Conservation (phyloP, 2,329 filamentous ascomycete species). For the Fusarium nodosum region DNA sequence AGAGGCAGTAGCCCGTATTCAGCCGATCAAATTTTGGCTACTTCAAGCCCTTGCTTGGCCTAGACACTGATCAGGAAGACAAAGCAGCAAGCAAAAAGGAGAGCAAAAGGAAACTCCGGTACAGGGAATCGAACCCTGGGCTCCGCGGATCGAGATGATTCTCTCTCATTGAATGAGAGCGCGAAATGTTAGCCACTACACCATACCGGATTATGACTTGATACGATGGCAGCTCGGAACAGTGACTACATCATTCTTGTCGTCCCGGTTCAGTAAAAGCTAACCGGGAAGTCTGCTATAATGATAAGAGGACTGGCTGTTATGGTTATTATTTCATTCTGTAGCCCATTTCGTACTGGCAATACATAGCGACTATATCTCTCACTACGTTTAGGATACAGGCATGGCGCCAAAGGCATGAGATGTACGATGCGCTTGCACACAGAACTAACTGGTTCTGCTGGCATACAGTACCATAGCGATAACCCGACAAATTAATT, state of each 20-base stretch:
- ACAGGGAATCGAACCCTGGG: slow-evolving; percentile 15
- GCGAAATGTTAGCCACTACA: slow-evolving; percentile 55
- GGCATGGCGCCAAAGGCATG: not conserved
- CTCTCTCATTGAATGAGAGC: slow-evolving; percentile 44
- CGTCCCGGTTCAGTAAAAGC: no score
- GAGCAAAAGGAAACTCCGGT: slow-evolving; percentile 1
- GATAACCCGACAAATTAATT: not conserved
- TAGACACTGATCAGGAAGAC: not conserved
- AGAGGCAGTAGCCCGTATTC: not conserved
- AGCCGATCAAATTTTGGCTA: not conserved
- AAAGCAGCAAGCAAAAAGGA: not conserved
- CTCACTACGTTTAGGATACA: not conserved
- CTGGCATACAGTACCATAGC: not conserved
- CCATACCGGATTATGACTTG: slow-evolving; percentile 49
- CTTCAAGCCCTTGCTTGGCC: no score
- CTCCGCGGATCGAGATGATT: slow-evolving; percentile 7
- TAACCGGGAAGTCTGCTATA: not conserved
- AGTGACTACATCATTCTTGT: not conserved
- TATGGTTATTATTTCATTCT: no score
- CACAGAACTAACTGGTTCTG: not conserved
- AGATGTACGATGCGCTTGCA: not conserved
- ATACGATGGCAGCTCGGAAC: not conserved
- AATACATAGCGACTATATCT: not conserved
- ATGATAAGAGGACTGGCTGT: not conserved
- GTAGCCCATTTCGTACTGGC: not conserved